Conservation (phyloP, 495 filamentous ascomycete species). For the Xylaria acuta region DNA sequence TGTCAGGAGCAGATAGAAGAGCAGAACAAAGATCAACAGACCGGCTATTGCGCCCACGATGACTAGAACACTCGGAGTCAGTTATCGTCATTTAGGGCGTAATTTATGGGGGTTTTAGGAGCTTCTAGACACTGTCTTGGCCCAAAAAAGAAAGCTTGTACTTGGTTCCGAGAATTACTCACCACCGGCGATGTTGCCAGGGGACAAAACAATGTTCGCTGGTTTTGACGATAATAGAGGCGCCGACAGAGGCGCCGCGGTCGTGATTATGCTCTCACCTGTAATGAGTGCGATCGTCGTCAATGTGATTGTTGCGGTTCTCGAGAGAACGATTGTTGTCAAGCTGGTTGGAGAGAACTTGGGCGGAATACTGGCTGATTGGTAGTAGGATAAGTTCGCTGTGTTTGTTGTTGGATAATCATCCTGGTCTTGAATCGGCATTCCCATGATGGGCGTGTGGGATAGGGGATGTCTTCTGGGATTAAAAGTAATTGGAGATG, state of each 20-base stretch:
- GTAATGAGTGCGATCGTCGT: constrained; percentile 14
- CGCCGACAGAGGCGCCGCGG: background rate
- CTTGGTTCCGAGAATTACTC: too few species aligned
- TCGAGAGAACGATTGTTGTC: constrained; percentile 11
- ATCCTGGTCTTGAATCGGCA: background rate
- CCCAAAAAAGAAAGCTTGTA: too few species aligned
- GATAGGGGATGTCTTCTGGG: background rate
- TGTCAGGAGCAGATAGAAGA: constrained; percentile 20
- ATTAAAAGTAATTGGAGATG: background rate
- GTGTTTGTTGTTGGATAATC: constrained; percentile 10
- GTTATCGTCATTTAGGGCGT: too few species aligned
- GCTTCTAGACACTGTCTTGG: too few species aligned
- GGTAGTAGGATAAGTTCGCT: constrained; percentile 10
- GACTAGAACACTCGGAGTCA: too few species aligned
- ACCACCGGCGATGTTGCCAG: constrained; percentile 4
- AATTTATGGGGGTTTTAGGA: too few species aligned
- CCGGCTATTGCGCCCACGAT: constrained; percentile 5
- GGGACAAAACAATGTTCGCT: background rate
- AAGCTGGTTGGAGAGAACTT: background rate
- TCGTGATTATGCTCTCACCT: background rate
- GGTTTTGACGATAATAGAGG: background rate
- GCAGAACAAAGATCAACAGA: constrained; percentile 9
- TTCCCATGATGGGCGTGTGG: background rate
- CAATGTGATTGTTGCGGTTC: constrained; percentile 13
- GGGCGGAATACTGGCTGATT: background rate